Percentiles rank a stretch among this genome's conserved stretches.
Conservation (phyloP, 306 rosid species). For the Cucurbita maxima region DNA sequence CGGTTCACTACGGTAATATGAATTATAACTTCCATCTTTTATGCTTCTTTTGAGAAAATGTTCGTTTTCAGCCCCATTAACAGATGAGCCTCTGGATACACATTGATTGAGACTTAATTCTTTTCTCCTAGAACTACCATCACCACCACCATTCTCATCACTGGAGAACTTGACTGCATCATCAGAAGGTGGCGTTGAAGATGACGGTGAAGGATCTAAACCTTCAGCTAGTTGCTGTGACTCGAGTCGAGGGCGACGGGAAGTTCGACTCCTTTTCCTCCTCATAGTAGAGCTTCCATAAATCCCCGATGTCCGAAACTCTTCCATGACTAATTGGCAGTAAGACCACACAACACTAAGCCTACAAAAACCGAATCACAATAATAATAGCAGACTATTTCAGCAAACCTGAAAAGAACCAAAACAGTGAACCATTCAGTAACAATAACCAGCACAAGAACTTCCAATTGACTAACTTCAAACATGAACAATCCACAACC, state of each 20-base stretch:
- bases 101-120: conserved; percentile 55
- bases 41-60: conserved; percentile 22
- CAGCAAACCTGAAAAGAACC: conserved; percentile 2
- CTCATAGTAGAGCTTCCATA: conserved; percentile 49
- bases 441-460: neutral
- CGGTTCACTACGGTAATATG: conserved; percentile 36
- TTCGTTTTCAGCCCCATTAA: conserved; percentile 25
- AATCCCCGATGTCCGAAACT: conserved; percentile 28
- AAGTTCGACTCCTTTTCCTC: conserved; percentile 81
- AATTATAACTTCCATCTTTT: conserved; percentile 36
- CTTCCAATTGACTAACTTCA: neutral
- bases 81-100: conserved; percentile 30
- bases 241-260: conserved; percentile 68
- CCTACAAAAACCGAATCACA: neutral
- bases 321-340: conserved; percentile 43
- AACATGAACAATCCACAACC: neutral
- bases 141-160: conserved; percentile 56
- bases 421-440: neutral
- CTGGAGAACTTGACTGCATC: conserved; percentile 62
- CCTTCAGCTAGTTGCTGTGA: conserved; percentile 45
- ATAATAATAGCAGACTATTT: neutral
- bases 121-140: conserved; percentile 46
- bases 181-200: conserved; percentile 56
- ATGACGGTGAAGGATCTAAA: conserved; percentile 37
- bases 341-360: neutral